These are phyloP conservation scores for Spizellomyces sp. DNA, from an alignment of 192 early-diverging fungal genomes.

Conservation along the genomic window DNA sequence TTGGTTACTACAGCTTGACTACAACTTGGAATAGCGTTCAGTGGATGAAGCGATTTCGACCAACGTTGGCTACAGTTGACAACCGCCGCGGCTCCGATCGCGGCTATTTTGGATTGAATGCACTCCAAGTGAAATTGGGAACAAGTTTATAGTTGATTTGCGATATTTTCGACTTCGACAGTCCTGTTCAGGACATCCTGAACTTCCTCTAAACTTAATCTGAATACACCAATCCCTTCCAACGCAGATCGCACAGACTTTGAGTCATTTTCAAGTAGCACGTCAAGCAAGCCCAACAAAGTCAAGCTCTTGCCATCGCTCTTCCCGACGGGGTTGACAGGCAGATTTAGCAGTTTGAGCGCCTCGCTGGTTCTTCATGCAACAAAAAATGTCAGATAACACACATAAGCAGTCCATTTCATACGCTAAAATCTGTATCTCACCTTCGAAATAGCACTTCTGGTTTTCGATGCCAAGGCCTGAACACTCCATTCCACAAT, in stretches of 20 bases:
- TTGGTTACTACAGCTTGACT: no score
- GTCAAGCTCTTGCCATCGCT: not conserved
- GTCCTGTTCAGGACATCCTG: slow-evolving; percentile 21
- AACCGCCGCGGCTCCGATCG: no score
- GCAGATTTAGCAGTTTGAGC: slow-evolving; percentile 9
- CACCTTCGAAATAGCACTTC: slow-evolving; percentile 23
- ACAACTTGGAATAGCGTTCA: no score
- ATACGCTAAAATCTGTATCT: not conserved
- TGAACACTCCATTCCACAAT: slow-evolving; percentile 13
- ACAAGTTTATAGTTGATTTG: not conserved
- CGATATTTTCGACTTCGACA: slow-evolving; percentile 15
- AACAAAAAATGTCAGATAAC: no score
- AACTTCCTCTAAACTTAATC: slow-evolving; percentile 11
- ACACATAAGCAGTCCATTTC: not conserved
- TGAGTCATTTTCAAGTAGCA: slow-evolving; percentile 7
- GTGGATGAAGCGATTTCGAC: no score
- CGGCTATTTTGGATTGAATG: no score
- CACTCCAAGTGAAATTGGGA: not conserved
- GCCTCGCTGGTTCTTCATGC: slow-evolving; percentile 13
- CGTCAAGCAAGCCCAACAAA: slow-evolving; percentile 4
- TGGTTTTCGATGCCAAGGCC: slow-evolving; percentile 21
- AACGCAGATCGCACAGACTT: not conserved
- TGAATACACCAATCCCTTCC: slow-evolving; percentile 18
- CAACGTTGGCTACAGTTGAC: no score
- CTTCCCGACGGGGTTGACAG: not conserved